A percentile compares a stretch with the other conserved stretches of the same genome.
phyloP scores from a whole-genome alignment of 306 rosid genomes.

The Gastrolobium bilobum region DNA sequence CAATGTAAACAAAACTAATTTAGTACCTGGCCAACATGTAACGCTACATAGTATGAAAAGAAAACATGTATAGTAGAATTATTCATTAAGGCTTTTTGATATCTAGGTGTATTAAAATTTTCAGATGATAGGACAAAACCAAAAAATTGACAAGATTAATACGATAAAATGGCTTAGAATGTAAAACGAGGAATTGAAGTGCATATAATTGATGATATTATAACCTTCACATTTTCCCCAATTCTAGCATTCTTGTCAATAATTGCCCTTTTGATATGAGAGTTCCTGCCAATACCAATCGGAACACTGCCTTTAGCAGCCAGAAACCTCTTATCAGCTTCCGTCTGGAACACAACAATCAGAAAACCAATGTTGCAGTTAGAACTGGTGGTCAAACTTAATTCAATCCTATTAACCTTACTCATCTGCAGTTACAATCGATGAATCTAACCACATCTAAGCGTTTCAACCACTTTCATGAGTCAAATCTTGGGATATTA shows the following conservation, averaged over 20 bases:
- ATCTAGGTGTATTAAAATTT: background rate
- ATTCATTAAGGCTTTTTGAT: constrained; percentile 6
- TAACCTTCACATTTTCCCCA: constrained; percentile 91
- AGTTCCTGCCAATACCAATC: constrained; percentile 88
- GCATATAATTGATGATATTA: constrained; percentile 2
- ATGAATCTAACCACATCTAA: constrained; percentile 5
- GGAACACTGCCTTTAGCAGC: constrained; percentile 93
- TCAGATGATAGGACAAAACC: constrained; percentile 3
- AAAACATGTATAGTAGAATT: background rate
- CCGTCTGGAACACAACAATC: constrained; percentile 69
- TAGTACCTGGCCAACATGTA: background rate
- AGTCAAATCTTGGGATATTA: constrained; percentile 16
- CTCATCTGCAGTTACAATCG: background rate
- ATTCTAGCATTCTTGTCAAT: constrained; percentile 98
- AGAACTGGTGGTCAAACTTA: constrained; percentile 22
- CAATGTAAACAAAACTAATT: background rate
- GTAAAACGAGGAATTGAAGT: background rate
- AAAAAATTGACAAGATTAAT: background rate
- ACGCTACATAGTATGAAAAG: background rate
- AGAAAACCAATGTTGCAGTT: constrained; percentile 36
- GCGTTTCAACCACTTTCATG: constrained; percentile 24
- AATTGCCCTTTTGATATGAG: constrained; percentile 96
- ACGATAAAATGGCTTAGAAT: background rate
- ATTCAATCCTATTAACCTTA: constrained; percentile 13
- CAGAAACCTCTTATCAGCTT: constrained; percentile 82